These are phyloP conservation scores for Talaromyces atroroseus DNA, from an alignment of 2,329 filamentous ascomycete genomes.

Conservation along the genomic window DNA sequence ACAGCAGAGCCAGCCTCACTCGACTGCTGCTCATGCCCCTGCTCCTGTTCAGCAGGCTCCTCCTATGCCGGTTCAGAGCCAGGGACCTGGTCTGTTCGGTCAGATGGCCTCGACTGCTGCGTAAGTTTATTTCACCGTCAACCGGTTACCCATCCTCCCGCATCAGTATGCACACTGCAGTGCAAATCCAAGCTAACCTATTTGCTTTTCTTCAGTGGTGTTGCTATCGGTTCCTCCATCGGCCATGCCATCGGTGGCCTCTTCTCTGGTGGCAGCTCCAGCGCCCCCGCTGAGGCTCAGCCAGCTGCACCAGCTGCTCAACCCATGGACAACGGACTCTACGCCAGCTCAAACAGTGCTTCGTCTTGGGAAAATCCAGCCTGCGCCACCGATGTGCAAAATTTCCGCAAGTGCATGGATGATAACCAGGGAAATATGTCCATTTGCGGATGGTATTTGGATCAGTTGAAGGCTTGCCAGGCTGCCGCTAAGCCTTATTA, in stretches of 20 bases:
- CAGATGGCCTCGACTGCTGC: slow-evolving; percentile 98
- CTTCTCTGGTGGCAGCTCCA: slow-evolving; percentile 70
- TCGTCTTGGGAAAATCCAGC: slow-evolving; percentile 50
- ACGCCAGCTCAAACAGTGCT: slow-evolving; percentile 31
- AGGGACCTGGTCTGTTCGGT: slow-evolving; percentile 71
- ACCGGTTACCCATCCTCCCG: neutral
- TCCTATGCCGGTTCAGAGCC: slow-evolving; percentile 47
- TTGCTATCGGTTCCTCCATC: slow-evolving; percentile 90
- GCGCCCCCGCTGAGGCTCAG: slow-evolving; percentile 50
- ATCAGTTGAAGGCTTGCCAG: slow-evolving; percentile 92
- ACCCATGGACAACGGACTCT: slow-evolving; percentile 45
- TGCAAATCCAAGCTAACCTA: neutral
- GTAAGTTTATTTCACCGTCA: slow-evolving; percentile 55
- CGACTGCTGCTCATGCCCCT: slow-evolving; percentile 55
- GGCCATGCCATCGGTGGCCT: slow-evolving; percentile 89
- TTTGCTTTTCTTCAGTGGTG: slow-evolving; percentile 59
- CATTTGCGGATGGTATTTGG: slow-evolving; percentile 96
- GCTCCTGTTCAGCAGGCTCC: slow-evolving; percentile 40
- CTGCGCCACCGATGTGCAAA: slow-evolving; percentile 73
- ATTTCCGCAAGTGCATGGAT: slow-evolving; percentile 95
- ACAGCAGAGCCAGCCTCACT: slow-evolving; percentile 62
- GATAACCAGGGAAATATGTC: slow-evolving; percentile 89
- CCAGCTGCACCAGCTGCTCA: slow-evolving; percentile 41
- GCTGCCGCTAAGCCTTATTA: slow-evolving; percentile 68
- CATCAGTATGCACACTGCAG: neutral